Conservation (phyloP, 306 rosid genomes). For the Inga laurina region DNA sequence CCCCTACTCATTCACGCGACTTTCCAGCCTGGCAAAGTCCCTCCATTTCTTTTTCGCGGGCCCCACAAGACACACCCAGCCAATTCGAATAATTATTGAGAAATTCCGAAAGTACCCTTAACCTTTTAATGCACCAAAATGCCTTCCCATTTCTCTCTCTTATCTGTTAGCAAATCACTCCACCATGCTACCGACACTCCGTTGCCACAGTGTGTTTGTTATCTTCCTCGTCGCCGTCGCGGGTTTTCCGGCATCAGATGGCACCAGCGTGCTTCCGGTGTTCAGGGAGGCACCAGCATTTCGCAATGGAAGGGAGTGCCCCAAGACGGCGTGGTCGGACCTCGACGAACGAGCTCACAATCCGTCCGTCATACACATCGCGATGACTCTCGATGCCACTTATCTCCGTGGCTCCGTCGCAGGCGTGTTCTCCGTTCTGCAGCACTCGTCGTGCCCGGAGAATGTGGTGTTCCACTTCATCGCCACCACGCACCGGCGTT, state of each 20-base stretch:
- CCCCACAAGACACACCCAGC: not conserved
- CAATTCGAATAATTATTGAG: too few relatives aligned
- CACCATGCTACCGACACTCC: conserved; percentile 49
- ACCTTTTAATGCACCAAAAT: not conserved
- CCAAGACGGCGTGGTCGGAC: conserved; percentile 28
- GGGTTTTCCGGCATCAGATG: not conserved
- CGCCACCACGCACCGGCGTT: conserved; percentile 50
- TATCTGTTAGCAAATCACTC: not conserved
- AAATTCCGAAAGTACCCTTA: not conserved
- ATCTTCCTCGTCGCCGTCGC: conserved; percentile 24
- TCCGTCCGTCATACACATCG: not conserved
- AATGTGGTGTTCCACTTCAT: conserved; percentile 86
- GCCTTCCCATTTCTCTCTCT: not conserved
- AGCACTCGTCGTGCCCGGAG: conserved; percentile 85
- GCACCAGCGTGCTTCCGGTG: conserved; percentile 29
- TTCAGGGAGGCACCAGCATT: conserved; percentile 92
- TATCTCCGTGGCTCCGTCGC: conserved; percentile 92
- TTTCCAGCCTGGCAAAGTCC: conserved; percentile 62
- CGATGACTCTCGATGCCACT: not conserved
- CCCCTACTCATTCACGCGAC: conserved; percentile 20
- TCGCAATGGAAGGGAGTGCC: conserved; percentile 76
- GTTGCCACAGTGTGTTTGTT: not conserved
- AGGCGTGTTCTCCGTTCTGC: conserved; percentile 84
- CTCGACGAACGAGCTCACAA: not conserved
- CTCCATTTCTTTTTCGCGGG: not conserved